Percentiles rank a stretch among this genome's conserved stretches.
Evolutionary conservation across 768 basidiomycete genomes (phyloP).

Genomic region (Sistotremastrum suecicum): DNA sequence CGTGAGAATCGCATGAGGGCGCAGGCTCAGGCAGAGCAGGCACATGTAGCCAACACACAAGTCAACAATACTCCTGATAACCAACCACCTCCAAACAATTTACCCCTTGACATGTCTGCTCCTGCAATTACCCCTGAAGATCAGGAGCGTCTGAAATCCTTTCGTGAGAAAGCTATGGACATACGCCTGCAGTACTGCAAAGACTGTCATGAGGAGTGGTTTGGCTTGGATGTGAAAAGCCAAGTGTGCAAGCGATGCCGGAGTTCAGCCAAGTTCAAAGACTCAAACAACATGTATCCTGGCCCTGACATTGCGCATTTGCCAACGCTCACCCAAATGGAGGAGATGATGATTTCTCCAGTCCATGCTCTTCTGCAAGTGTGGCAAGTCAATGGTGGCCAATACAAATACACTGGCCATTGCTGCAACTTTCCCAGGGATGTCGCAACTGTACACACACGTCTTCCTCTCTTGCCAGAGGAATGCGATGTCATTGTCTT

Average conservation of each 20-base stretch:
- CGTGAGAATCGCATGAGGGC: too few species aligned
- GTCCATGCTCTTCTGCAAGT: slow-evolving; percentile 3
- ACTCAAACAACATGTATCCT: slow-evolving; percentile 5
- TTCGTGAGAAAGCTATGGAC: background rate
- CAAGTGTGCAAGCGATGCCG: background rate
- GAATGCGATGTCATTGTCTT: slow-evolving; percentile 5
- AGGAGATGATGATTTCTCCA: slow-evolving; percentile 5
- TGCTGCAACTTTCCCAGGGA: slow-evolving; percentile 6
- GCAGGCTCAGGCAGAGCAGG: too few species aligned
- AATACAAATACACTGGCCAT: slow-evolving; percentile 3
- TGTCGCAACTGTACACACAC: slow-evolving; percentile 1
- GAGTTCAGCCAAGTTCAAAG: slow-evolving; percentile 2
- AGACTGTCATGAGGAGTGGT: background rate
- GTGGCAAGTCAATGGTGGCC: slow-evolving; percentile 4
- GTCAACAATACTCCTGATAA: too few species aligned
- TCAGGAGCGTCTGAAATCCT: slow-evolving; percentile 2
- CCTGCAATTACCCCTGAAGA: slow-evolving; percentile 15
- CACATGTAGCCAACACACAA: too few species aligned
- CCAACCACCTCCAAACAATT: too few species aligned
- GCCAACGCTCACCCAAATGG: slow-evolving; percentile 5
- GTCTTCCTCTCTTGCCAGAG: slow-evolving; percentile 5
- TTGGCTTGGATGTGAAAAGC: background rate
- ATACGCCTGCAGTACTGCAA: background rate
- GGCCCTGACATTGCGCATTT: slow-evolving; percentile 4
- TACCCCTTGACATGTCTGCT: too few species aligned